These are phyloP conservation scores for Sporothrix luriei DNA, from an alignment of 2,329 filamentous ascomycete genomes.

Conservation along the genomic window DNA sequence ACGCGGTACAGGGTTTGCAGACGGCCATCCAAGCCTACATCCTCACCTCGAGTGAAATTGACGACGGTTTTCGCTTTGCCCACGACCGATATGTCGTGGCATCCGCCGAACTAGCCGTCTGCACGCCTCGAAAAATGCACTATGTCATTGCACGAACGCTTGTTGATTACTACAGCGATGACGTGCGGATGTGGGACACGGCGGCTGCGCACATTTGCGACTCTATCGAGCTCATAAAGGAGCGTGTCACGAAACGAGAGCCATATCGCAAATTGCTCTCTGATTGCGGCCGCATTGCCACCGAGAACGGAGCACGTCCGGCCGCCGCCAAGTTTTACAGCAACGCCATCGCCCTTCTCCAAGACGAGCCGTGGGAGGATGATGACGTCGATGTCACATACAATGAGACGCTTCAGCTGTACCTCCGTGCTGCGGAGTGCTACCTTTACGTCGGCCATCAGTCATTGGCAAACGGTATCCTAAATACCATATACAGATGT, in stretches of 20 bases:
- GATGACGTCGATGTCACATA: slow-evolving; percentile 73
- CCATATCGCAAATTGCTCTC: slow-evolving; percentile 75
- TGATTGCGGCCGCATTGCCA: slow-evolving; percentile 74
- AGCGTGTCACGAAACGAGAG: slow-evolving; percentile 60
- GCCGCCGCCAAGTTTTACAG: slow-evolving; percentile 83
- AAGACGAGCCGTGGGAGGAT: slow-evolving; percentile 76
- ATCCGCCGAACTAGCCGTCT: slow-evolving; percentile 68
- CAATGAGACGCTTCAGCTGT: slow-evolving; percentile 79
- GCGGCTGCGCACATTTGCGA: slow-evolving; percentile 81
- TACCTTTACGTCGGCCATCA: slow-evolving; percentile 77
- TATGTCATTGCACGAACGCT: slow-evolving; percentile 83
- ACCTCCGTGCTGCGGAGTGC: slow-evolving; percentile 79
- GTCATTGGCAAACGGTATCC: slow-evolving; percentile 66
- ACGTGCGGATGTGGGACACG: slow-evolving; percentile 67
- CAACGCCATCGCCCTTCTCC: slow-evolving; percentile 75
- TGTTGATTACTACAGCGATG: slow-evolving; percentile 67
- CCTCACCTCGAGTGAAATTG: slow-evolving; percentile 76
- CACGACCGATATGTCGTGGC: slow-evolving; percentile 86
- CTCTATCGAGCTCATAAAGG: slow-evolving; percentile 73
- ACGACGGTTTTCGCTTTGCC: slow-evolving; percentile 84
- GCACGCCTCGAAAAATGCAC: slow-evolving; percentile 78
- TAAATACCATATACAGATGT: slow-evolving; percentile 69
- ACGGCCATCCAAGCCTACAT: slow-evolving; percentile 78
- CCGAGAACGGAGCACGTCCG: slow-evolving; percentile 78
- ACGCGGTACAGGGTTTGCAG: slow-evolving; percentile 78